phyloP scores from a whole-genome alignment of 1,139 yeast genomes.

The Suhomyces anneliseae region DNA sequence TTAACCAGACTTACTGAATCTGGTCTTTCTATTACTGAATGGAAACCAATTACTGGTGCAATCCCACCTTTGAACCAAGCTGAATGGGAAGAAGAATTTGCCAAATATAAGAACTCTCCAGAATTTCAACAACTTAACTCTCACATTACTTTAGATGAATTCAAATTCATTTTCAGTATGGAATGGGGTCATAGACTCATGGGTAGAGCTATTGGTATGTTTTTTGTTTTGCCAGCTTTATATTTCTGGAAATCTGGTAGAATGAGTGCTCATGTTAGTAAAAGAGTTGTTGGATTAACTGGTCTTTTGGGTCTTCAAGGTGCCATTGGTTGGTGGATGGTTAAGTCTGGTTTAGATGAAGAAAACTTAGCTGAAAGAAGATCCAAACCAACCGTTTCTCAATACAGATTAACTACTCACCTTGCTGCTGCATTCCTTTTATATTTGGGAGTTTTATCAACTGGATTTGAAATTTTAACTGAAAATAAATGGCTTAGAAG shows the following conservation, averaged over 20 bases:
- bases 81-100: conserved; percentile 86
- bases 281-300: conserved; percentile 68
- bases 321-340: conserved; percentile 99
- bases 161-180: conserved; percentile 92
- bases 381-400: conserved; percentile 94
- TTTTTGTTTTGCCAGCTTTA: conserved; percentile 79
- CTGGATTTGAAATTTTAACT: conserved; percentile 79
- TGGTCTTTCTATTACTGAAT: conserved; percentile 94
- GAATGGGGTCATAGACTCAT: conserved; percentile 96
- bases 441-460: conserved; percentile 86
- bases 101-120: conserved; percentile 80
- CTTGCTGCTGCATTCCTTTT: conserved; percentile 89
- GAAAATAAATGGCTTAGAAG: conserved; percentile 61
- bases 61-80: conserved; percentile 78
- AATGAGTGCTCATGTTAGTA: conserved; percentile 69
- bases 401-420: conserved; percentile 91
- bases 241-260: conserved; percentile 70
- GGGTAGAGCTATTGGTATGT: conserved; percentile 87
- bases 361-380: conserved; percentile 75
- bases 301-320: conserved; percentile 89
- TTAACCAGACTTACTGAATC: conserved; percentile 93
- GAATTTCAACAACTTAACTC: conserved; percentile 89
- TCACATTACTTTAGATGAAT: conserved; percentile 87
- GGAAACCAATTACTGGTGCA: conserved; percentile 97
- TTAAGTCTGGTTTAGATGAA: conserved; percentile 88